These are phyloP conservation scores for Aspergillus novoparasiticus DNA, from an alignment of 2,329 filamentous ascomycete genomes.

Conservation along the genomic window DNA sequence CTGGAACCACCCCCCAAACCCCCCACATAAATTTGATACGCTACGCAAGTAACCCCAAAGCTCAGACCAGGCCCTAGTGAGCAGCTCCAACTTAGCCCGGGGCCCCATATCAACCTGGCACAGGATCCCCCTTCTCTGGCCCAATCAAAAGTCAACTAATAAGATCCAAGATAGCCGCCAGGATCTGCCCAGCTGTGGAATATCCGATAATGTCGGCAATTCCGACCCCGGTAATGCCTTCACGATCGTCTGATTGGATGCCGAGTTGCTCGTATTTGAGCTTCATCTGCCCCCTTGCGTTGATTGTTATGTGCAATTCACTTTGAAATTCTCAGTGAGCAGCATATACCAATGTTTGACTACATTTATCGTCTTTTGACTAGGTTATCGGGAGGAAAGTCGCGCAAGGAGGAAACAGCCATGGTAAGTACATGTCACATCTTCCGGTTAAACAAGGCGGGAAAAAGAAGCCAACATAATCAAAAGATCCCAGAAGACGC, in stretches of 20 bases:
- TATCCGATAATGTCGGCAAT: neutral
- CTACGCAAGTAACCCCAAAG: neutral
- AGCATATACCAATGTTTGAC: neutral
- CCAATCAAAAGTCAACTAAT: neutral
- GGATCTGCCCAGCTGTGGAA: neutral
- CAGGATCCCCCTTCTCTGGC: neutral
- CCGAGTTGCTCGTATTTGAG: neutral
- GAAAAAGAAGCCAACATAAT: neutral
- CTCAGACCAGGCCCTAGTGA: neutral
- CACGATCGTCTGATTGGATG: neutral
- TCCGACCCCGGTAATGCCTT: neutral
- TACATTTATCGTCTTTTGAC: neutral
- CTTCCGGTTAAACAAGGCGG: neutral
- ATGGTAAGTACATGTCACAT: neutral
- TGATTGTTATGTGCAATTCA: neutral
- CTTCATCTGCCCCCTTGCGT: neutral
- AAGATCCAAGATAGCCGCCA: neutral
- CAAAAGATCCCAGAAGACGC: slow-evolving; percentile 12
- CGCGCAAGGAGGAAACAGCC: neutral
- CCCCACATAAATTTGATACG: too few relatives aligned
- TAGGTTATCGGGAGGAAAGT: neutral
- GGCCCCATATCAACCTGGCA: neutral
- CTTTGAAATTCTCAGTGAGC: too few relatives aligned
- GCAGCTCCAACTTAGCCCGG: neutral
- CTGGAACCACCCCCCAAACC: too few relatives aligned